phyloP scores from a whole-genome alignment of 148 eudicot species.

The Limonium bicolor region DNA sequence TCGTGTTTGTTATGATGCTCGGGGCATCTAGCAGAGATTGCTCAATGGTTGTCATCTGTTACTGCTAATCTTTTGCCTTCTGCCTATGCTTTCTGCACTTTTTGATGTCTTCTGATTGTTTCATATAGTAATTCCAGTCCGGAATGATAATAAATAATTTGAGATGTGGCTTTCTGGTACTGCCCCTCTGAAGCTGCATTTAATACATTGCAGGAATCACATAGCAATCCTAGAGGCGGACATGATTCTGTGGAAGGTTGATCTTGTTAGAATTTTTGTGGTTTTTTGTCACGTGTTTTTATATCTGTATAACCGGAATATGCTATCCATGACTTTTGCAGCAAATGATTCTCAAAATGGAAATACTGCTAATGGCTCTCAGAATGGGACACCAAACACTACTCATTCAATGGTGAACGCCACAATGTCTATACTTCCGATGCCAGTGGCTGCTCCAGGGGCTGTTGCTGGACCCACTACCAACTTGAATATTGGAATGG shows the following conservation, averaged over 20 bases:
- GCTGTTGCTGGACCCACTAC: slow-evolving; percentile 69
- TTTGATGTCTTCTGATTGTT: too few relatives aligned
- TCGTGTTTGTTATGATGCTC: too few relatives aligned
- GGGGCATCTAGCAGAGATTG: too few relatives aligned
- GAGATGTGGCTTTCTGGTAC: too few relatives aligned
- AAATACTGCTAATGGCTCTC: slow-evolving; percentile 32
- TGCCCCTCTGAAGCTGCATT: too few relatives aligned
- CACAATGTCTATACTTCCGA: slow-evolving; percentile 39
- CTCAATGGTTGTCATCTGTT: too few relatives aligned
- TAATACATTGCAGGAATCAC: slow-evolving; percentile 55
- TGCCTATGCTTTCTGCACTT: too few relatives aligned
- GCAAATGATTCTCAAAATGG: slow-evolving; percentile 70
- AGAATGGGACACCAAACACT: slow-evolving; percentile 50
- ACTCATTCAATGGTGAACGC: slow-evolving; percentile 51
- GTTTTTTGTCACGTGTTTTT: background rate
- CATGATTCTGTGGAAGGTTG: slow-evolving; percentile 66
- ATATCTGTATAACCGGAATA: background rate
- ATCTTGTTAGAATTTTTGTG: background rate
- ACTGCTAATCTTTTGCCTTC: too few relatives aligned
- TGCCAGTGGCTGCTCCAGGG: slow-evolving; percentile 43
- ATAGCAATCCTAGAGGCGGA: slow-evolving; percentile 40
- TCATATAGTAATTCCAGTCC: too few relatives aligned
- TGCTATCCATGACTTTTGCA: slow-evolving; percentile 15
- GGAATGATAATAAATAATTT: too few relatives aligned
- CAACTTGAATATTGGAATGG: slow-evolving; percentile 94